Percentiles rank a stretch among this genome's conserved stretches.
phyloP scores from a whole-genome alignment of 176 grass and related monocot species.

The Paspalum vaginatum region DNA sequence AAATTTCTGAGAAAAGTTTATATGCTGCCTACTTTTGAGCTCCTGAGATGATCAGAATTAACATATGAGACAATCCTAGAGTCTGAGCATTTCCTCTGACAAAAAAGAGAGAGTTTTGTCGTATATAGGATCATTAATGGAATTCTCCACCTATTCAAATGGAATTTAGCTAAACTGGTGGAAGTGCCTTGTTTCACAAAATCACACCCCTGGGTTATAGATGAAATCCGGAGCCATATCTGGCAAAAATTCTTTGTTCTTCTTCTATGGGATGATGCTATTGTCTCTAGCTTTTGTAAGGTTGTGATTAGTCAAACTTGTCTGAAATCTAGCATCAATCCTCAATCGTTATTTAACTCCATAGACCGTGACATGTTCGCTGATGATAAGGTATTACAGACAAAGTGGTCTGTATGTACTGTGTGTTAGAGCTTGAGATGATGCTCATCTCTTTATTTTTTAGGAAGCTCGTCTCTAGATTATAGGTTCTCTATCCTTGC shows the following conservation, averaged over 20 bases:
- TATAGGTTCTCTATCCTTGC: constrained; percentile 17
- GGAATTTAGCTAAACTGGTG: constrained; percentile 12
- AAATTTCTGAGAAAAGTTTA: neutral
- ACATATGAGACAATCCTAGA: no score
- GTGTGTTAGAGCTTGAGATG: constrained; percentile 4
- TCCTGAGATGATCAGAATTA: constrained; percentile 17
- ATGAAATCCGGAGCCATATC: constrained; percentile 7
- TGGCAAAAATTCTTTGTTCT: constrained; percentile 18
- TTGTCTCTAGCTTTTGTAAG: constrained; percentile 52
- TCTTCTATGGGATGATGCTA: constrained; percentile 22
- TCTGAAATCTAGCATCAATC: constrained; percentile 37
- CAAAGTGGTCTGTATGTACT: constrained; percentile 32
- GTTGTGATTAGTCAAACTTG: constrained; percentile 45
- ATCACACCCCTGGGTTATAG: neutral
- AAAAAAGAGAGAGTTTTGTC: neutral
- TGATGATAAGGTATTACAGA: constrained; percentile 31
- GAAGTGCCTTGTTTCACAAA: neutral
- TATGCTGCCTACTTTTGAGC: neutral
- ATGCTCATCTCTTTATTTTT: constrained; percentile 21
- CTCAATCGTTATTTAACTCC: constrained; percentile 30
- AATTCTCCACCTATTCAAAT: constrained; percentile 11
- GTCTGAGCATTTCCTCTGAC: no score
- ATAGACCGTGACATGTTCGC: constrained; percentile 35
- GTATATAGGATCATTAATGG: neutral
- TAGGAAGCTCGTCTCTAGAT: neutral